Evolutionary conservation across 73 alveolate genomes (phyloP).

Genomic region (Paramecium octaurelia): DNA sequence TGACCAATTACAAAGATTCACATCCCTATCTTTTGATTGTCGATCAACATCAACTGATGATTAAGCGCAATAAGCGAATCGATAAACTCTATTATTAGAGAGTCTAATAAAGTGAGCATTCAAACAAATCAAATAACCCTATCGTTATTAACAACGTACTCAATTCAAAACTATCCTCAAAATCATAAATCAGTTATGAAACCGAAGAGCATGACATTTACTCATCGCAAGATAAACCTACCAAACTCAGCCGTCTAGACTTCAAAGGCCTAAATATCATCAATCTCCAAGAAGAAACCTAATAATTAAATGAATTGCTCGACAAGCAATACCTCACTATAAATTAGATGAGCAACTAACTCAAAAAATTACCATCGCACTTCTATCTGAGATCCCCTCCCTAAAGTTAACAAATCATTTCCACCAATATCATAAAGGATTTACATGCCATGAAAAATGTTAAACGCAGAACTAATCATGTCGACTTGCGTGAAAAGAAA

Average conservation of each 20-base stretch:
- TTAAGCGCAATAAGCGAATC: not conserved
- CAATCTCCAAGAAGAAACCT: not conserved
- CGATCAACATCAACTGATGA: slow-evolving; percentile 32
- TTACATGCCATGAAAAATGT: not conserved
- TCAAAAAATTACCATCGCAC: not conserved
- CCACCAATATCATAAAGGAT: not conserved
- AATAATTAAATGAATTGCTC: not conserved
- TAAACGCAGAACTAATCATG: slow-evolving; percentile 23
- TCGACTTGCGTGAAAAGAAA: not conserved
- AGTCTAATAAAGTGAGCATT: not conserved
- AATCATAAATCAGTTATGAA: slow-evolving; percentile 15
- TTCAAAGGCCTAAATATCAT: not conserved
- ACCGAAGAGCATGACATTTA: slow-evolving; percentile 38
- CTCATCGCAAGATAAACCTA: not conserved
- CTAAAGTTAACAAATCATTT: not conserved
- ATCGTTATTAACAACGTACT: not conserved
- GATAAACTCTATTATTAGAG: slow-evolving; percentile 25
- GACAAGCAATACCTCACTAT: not conserved
- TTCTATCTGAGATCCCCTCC: not conserved
- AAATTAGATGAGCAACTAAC: not conserved
- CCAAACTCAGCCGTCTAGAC: not conserved
- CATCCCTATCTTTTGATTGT: slow-evolving; percentile 7
- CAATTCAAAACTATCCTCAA: slow-evolving; percentile 15
- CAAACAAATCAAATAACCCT: not conserved
- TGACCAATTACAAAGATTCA: not conserved